A percentile compares a stretch with the other conserved stretches of the same genome.
These are phyloP conservation scores for Fusarium pseudograminearum DNA, from an alignment of 2,329 filamentous ascomycete genomes.

Conservation along the genomic window DNA sequence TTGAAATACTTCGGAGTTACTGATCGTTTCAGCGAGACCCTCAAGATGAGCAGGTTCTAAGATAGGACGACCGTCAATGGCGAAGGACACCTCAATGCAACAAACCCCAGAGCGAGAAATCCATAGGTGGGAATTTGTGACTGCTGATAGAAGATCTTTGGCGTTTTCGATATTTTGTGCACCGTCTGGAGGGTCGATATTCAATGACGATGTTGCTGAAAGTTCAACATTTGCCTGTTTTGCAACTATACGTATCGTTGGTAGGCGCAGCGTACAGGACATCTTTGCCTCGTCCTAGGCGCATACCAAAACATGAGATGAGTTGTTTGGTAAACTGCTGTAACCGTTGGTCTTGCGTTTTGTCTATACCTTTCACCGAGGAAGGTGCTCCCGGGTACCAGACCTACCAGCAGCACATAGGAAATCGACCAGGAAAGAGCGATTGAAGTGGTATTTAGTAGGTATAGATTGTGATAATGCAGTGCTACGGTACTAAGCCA, in stretches of 20 bases:
- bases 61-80: constrained; percentile 36
- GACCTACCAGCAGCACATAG: neutral
- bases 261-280: constrained; percentile 42
- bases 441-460: neutral
- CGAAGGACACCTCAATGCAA: constrained; percentile 47
- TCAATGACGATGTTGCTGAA: constrained; percentile 44
- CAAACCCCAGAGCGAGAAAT: constrained; percentile 50
- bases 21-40: constrained; percentile 38
- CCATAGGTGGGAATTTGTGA: constrained; percentile 50
- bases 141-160: constrained; percentile 42
- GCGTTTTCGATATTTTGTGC: constrained; percentile 25
- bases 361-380: neutral
- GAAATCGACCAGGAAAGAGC: neutral
- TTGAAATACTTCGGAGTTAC: constrained; percentile 46
- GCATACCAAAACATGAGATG: neutral
- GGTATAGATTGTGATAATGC: neutral
- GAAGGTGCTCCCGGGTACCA: neutral
- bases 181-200: constrained; percentile 42
- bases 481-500: neutral
- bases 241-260: constrained; percentile 42
- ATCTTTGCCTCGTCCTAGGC: neutral
- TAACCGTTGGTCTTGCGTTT: neutral
- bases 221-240: constrained; percentile 44
- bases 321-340: neutral
- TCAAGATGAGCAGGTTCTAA: constrained; percentile 20